Evolutionary conservation across 2,329 filamentous ascomycete genomes (phyloP), one percentile per base, ranked within the genome.

Genomic region (Monilinia aucupariae): DNA sequence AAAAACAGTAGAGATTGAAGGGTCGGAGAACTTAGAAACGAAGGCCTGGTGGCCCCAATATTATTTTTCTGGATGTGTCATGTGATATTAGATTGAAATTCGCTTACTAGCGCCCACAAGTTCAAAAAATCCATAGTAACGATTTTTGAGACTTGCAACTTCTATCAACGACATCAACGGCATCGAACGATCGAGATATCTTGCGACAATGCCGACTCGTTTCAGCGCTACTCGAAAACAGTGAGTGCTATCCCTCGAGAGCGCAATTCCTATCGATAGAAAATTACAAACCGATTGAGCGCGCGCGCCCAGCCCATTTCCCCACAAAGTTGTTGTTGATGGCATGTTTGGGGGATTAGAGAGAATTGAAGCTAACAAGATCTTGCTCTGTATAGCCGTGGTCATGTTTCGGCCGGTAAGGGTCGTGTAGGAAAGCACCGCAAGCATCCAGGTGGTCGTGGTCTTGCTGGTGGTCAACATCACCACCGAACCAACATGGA

Each of bases 371-470:
- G 56, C 72, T 76, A 68, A 76, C 68, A 64, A 65, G 66, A 72
- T 63, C 61, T 47, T 64, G 41, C 22, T 59, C n/a, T 39, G 55
- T 70, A 71, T 77, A 92, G 89, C 85, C 92, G 93, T 85, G 93
- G 93, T 81, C 91, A 99, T 84, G 94, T 99, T 79, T 96, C 90
- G 77, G 91, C 92, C 85, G 94, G 94, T 85, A 88, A 97, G 81
- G 93, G 94, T 85, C 93, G 93, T 87, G 81, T 97, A 78, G 94
- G 94, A 80, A 97, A 97, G 90, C 92, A 97, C 89, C 85, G 94
- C 78, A 97, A 99, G 88, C 85, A 88, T 74, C 86, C 85, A 73
- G 85, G 85, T 87, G 85, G 85, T 85, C 83, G 90, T 90, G 85
- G 85, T 88, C 83, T 89, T 82, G 94, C 94, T 79, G 93, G 94